These are phyloP conservation scores for Trypanosoma cruzi DNA, from an alignment of 208 protist species.

Conservation along the genomic window DNA sequence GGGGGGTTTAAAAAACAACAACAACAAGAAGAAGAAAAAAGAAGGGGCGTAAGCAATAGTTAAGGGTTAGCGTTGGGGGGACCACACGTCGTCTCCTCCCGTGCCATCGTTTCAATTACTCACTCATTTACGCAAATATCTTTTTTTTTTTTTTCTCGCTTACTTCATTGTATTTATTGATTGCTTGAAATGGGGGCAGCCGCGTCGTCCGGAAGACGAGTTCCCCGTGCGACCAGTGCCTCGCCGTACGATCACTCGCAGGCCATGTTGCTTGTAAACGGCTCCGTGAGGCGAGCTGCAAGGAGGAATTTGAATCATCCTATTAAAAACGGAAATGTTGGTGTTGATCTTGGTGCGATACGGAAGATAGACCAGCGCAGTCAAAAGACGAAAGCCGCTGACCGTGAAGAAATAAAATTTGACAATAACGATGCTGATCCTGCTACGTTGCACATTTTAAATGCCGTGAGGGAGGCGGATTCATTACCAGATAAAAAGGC, in stretches of 20 bases:
- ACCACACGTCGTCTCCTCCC: background rate
- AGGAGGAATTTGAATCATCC: background rate
- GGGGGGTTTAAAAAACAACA: background rate
- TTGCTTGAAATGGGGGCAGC: slow-evolving; percentile 12
- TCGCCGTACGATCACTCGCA: background rate
- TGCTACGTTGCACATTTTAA: slow-evolving; percentile 54
- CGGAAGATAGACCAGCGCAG: slow-evolving; percentile 14
- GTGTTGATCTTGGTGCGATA: slow-evolving; percentile 1
- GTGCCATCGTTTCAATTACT: background rate
- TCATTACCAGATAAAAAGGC: slow-evolving; percentile 39
- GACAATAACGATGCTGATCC: slow-evolving; percentile 58
- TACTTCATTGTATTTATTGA: background rate
- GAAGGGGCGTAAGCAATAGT: background rate
- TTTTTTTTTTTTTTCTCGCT: background rate
- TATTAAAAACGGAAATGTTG: background rate
- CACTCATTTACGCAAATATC: background rate
- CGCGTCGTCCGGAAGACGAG: slow-evolving; percentile 9
- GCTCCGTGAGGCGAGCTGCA: slow-evolving; percentile 4
- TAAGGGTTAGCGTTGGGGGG: background rate
- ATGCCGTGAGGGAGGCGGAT: slow-evolving; percentile 64
- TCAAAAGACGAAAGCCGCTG: slow-evolving; percentile 1
- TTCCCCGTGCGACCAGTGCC: background rate
- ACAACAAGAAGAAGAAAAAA: background rate
- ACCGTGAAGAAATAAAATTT: slow-evolving; percentile 42
- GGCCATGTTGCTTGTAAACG: slow-evolving; percentile 27